Evolutionary conservation across 225 moss, liverwort and hornwort species (phyloP), one percentile per base, ranked within the genome.

Genomic region (Thuidium tamariscinum): DNA sequence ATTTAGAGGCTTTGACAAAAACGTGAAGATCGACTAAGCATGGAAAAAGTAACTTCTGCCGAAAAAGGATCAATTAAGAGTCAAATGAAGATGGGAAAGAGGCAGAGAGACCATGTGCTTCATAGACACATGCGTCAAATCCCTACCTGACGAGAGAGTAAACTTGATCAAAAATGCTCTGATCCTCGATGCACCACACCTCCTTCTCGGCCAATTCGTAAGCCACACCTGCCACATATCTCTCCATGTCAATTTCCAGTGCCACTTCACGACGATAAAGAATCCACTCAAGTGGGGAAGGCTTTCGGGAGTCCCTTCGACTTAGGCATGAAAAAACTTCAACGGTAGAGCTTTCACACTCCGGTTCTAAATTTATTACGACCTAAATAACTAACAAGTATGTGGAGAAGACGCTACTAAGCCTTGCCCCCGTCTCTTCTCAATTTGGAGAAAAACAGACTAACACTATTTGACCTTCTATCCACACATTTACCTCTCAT

Each of bases 161-260:
- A 85, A 95, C 92, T 86, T 91, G 94, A 90, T 99, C 97, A 86
- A 99, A 99, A 56, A 95, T 76, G 77, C 87, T 89, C 82, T 97
- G 97, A 83, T 96, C 96, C 88, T 95, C 92, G 71, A 99, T 95
- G 64, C 96, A 95, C 54, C 92, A 87, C 70, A 99, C 96, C 64
- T 99, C 96, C 74, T 95, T 96, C 80, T 96, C 92, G 48, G 95
- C 95, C 88, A 99, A 89, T 86, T 97, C 94, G 74, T 91, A 90
- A 48, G 92, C 87, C 68, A 97, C 89, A 82, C 88, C 99, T 99
- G 94, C 80, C 67, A 80, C 42, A 62, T 77, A 76, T 48, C 59
- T 81, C 77, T 60, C 57, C 17, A 66, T 51, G 59, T 84, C 74
- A 85, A 76, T 55, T 83, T 78, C 72, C 49, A 80, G 64, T 81